phyloP scores from a whole-genome alignment of 176 grass and related monocot genomes.

The Eleusine coracana region DNA sequence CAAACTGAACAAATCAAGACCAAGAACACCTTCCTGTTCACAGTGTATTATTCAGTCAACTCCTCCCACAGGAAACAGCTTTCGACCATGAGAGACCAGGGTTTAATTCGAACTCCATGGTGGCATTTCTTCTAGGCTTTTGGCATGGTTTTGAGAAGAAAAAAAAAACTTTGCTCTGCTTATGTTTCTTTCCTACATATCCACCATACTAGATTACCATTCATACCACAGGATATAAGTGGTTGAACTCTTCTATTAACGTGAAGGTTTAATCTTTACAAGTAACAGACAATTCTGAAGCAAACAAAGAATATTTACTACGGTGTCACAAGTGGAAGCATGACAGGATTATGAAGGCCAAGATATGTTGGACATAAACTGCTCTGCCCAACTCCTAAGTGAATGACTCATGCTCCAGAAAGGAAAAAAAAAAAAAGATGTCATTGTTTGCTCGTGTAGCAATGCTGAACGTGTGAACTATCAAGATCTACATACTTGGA shows the following conservation, averaged over 20 bases:
- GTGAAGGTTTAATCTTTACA: constrained; percentile 29
- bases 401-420: constrained; percentile 11
- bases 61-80: not conserved
- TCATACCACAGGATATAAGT: not conserved
- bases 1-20: too few species aligned
- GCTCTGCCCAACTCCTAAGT: constrained; percentile 9
- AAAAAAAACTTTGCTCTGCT: too few species aligned
- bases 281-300: not conserved
- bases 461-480: constrained; percentile 59
- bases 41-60: not conserved
- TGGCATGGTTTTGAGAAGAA: too few species aligned
- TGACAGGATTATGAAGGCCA: constrained; percentile 11
- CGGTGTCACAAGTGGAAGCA: not conserved
- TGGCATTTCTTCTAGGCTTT: constrained; percentile 24
- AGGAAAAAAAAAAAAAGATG: not conserved
- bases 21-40: not conserved
- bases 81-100: not conserved
- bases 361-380: constrained; percentile 36
- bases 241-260: not conserved
- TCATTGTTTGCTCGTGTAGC: constrained; percentile 63
- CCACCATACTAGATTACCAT: not conserved
- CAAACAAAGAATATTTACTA: constrained; percentile 29
- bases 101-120: not conserved
- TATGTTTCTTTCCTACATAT: not conserved
- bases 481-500: constrained; percentile 81